phyloP scores from a whole-genome alignment of 768 basidiomycete genomes.

The Coprinopsis marcescibilis region DNA sequence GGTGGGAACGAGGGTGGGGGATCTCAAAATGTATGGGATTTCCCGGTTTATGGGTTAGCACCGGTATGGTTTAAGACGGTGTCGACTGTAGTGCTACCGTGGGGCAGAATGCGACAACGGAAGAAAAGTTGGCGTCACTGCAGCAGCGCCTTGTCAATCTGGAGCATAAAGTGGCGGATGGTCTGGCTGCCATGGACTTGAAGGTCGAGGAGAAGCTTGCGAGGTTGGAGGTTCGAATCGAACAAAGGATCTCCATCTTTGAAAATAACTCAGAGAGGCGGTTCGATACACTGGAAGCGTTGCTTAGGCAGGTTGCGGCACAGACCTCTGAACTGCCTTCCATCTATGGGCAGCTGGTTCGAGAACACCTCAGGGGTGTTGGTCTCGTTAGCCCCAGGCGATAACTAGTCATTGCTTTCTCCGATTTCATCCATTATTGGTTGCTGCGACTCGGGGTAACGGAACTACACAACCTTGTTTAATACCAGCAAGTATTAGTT shows the following conservation, averaged over 20 bases:
- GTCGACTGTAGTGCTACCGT: slow-evolving; percentile 10
- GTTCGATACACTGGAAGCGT: slow-evolving; percentile 20
- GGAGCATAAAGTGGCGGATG: slow-evolving; percentile 23
- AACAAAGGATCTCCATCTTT: slow-evolving; percentile 19
- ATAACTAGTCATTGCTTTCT: no score
- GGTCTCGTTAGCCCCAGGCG: no score
- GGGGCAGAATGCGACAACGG: slow-evolving; percentile 15
- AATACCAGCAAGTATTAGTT: no score
- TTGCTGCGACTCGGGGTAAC: no score
- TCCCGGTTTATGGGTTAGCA: no score
- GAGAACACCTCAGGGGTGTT: slow-evolving; percentile 14
- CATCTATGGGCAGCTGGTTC: slow-evolving; percentile 23
- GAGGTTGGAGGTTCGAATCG: slow-evolving; percentile 19
- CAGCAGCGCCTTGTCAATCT: slow-evolving; percentile 24
- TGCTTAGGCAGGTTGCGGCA: slow-evolving; percentile 22
- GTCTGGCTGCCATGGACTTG: slow-evolving; percentile 18
- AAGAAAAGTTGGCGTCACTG: slow-evolving; percentile 23
- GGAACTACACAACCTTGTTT: no score
- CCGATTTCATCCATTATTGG: no score
- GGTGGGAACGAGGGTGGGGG: no score
- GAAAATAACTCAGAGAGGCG: slow-evolving; percentile 20
- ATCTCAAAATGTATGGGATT: no score
- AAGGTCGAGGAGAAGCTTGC: slow-evolving; percentile 22
- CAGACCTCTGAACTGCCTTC: slow-evolving; percentile 25
- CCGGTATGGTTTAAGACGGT: no score